Base-by-base conservation (phyloP, 2,329 filamentous ascomycete genomes). In the Escovopsis sp. region DNA sequence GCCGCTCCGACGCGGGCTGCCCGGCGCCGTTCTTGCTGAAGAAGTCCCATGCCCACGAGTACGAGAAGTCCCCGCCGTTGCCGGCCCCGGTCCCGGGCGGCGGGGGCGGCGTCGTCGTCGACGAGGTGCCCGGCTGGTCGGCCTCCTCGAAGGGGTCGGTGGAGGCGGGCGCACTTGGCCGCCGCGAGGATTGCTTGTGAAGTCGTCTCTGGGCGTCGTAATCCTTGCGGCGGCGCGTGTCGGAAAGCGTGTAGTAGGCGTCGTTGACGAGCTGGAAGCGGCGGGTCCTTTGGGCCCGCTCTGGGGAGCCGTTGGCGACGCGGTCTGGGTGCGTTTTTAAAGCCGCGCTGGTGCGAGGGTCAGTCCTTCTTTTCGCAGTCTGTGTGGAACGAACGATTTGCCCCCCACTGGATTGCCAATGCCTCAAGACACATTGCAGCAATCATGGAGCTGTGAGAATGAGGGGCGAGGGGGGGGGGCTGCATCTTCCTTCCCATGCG, bases 281-380 rank as follows among this genome's bases (percentile, higher is more conserved):
- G 51, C 81, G 82, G 5, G 90, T 98, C 50, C 87, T 81, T 11
- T 72, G 58, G 16, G 74, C 58, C 43, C 88, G 83, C 47, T 96
- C 86, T 27, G 87, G 84, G 5, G 85, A 88, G 58, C 86, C 76
- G 44, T 72, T 62, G 19, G 86, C 70, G 28, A 98, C 85, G 40
- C 90, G 82, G 56, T 98, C 90, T 2, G 88, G 88, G 56, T 96
- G 88, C 43, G 83, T 86, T 60, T 90, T 93, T 31, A 96, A 66
- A 5, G 88, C 88, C 48, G 83, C 82, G 53, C 81, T 86, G 50
- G 9, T 8, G 21, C 21, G 21, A 9, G 21, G 11, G 21, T 25
- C 21, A 25, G 21, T 25, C 7, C 21, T 9, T 9, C 3, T 9
- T 25, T 9, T 25, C 21, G 21, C 21, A 25, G 7, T 25, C n/a